Conservation (phyloP, 441 rosid species). For the Codiaeum variegatum region DNA sequence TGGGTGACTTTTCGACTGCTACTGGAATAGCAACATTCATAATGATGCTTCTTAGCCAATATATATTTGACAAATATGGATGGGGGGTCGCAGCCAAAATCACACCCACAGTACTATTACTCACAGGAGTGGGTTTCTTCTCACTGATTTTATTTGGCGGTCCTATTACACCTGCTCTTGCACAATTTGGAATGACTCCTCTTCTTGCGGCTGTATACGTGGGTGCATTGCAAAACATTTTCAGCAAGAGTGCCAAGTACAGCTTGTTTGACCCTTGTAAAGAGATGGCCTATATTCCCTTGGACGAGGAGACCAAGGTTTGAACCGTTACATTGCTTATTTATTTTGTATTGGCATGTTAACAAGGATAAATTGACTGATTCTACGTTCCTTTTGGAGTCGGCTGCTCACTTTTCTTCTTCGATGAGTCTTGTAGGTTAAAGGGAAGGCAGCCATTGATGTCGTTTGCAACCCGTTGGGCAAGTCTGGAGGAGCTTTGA, state of each 20-base stretch:
- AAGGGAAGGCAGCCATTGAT: conserved; percentile 95
- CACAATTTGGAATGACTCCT: conserved; percentile 79
- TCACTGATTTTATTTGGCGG: conserved; percentile 72
- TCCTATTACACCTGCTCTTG: conserved; percentile 63
- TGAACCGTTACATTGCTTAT: conserved; percentile 9
- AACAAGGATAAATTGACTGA: not conserved
- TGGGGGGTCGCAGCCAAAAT: conserved; percentile 97
- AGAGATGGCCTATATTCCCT: conserved; percentile 96
- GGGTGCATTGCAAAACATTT: conserved; percentile 96
- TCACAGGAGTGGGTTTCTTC: conserved; percentile 89
- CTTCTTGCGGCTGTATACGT: conserved; percentile 94
- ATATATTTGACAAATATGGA: conserved; percentile 75
- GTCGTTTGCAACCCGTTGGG: conserved; percentile 97
- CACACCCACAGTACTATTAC: conserved; percentile 86
- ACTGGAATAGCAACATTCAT: conserved; percentile 90
- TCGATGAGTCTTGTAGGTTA: conserved; percentile 45
- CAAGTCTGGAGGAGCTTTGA: conserved; percentile 93
- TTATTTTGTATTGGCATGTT: not conserved
- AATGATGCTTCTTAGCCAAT: conserved; percentile 95
- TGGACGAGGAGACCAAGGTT: conserved; percentile 98
- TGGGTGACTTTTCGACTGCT: conserved; percentile 97
- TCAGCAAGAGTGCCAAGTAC: conserved; percentile 99
- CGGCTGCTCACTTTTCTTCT: not conserved
- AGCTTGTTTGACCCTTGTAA: conserved; percentile 97
- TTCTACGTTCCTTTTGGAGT: not conserved